Base-by-base conservation (phyloP, 179 eudicot genomes). In the Amaranthus tricolor region DNA sequence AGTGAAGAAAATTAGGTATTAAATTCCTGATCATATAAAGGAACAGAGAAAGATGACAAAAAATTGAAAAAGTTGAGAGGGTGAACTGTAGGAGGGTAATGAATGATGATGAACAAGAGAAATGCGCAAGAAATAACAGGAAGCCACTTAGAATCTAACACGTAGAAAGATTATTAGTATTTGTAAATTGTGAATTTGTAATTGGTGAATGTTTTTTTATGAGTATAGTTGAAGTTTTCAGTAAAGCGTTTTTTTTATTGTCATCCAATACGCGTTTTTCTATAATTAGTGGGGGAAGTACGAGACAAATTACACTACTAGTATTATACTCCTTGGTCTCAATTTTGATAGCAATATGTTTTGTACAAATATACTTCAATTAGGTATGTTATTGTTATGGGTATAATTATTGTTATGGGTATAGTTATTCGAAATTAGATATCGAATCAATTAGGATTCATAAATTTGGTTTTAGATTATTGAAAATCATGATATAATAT, bases 141-240 rank as follows among this genome's bases (percentile, higher is more conserved):
- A 6, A 40, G 77, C 77, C 80, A 68, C 0, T 77, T 2, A 4
- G 21, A 47, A 31, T 55, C 47, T 44, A 5, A 58, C 84, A 81
- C 78, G 78, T 81, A 78, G 62, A 4, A 8, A 47, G 8, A 21
- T 15, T 48, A 15, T 31, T 31, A 31, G 40, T 31, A 31, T 31
- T 31, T 31, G 2, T 31, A 31, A 31, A 31, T 31, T 31, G 40
- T 31, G 2, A 31, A 31, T 31, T 31, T 31, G 40, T 68, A 31
- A 70, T 68, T 76, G 73, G 73, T 68, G 11, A 58, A 20, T 56
- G 21, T 51, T 68, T 31, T 31, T 31, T 31, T 31, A 31, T 31
- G 40, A 31, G 40, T 31, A 31, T 31, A 24, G 31, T 31, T 31
- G 3, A 31, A 3, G 40, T 31, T 31, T 31, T 31, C 40, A 31